Conservation (phyloP, 2,329 filamentous ascomycete species). For the Cordyceps javanica region DNA sequence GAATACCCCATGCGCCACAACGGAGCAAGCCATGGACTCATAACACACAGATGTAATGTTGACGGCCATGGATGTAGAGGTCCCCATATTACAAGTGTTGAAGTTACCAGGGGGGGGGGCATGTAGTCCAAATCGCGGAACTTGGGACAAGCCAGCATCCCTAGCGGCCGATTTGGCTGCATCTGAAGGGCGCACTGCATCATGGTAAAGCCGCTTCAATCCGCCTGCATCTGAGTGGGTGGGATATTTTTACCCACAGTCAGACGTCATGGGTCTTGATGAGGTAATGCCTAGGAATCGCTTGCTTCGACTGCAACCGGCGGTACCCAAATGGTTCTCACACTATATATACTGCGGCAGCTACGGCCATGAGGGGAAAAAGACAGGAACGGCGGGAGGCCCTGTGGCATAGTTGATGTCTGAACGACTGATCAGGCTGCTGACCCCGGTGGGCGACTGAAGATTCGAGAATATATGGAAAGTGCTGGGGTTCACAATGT, state of each 20-base stretch:
- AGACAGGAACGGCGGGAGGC: background rate
- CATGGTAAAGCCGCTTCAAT: background rate
- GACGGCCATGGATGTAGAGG: background rate
- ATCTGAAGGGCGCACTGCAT: background rate
- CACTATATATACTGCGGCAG: background rate
- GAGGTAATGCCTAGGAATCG: background rate
- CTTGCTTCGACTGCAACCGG: background rate
- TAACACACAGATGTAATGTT: background rate
- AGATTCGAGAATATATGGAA: background rate
- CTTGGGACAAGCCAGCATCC: background rate
- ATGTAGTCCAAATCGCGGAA: background rate
- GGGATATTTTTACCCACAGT: background rate
- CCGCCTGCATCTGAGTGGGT: background rate
- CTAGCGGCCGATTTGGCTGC: background rate
- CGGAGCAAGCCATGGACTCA: background rate
- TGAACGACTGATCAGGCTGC: background rate
- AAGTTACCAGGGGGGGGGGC: background rate
- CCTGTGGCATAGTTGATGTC: background rate
- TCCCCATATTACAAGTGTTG: background rate
- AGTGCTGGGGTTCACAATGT: background rate
- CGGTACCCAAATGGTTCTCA: too few relatives aligned
- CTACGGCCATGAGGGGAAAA: too few relatives aligned
- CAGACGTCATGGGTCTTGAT: background rate
- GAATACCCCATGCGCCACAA: background rate
- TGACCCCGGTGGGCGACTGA: background rate